Evolutionary conservation across 768 basidiomycete species (phyloP).

Genomic region (Lentinus tigrinus): DNA sequence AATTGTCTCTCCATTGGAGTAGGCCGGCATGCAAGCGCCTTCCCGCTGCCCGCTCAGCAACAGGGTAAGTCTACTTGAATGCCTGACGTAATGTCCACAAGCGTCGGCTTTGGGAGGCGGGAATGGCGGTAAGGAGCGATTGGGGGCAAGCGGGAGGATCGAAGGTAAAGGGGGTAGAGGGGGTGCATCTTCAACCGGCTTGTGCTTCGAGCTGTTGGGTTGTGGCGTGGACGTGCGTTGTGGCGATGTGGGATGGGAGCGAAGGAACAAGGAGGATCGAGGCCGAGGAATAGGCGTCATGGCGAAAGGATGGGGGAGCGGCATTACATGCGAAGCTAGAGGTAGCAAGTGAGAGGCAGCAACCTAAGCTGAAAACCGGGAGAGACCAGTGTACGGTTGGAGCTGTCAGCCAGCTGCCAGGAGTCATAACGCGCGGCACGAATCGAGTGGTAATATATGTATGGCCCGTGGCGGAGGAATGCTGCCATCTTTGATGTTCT

Average conservation of each 20-base stretch:
- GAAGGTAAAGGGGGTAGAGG: not conserved
- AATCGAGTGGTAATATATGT: not conserved
- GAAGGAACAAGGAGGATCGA: not conserved
- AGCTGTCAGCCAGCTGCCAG: not conserved
- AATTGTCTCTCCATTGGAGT: constrained; percentile 22
- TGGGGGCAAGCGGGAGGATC: not conserved
- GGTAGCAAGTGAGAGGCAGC: not conserved
- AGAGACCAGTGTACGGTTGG: not conserved
- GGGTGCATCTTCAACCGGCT: not conserved
- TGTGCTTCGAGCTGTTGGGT: not conserved
- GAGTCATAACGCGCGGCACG: not conserved
- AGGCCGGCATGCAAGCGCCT: constrained; percentile 14
- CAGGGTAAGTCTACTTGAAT: constrained; percentile 23
- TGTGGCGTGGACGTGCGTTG: not conserved
- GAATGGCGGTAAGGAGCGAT: not conserved
- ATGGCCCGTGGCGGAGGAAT: not conserved
- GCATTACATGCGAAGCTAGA: not conserved
- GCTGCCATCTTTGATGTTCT: not conserved
- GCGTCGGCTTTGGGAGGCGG: not conserved
- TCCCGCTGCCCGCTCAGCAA: constrained; percentile 24
- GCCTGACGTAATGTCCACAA: constrained; percentile 22
- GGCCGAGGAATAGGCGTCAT: not conserved
- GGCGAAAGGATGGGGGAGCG: not conserved
- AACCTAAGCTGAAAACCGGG: not conserved
- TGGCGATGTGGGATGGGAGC: not conserved